Evolutionary conservation across 306 rosid species (phyloP).

Genomic region (Ammopiptanthus mongolicus): DNA sequence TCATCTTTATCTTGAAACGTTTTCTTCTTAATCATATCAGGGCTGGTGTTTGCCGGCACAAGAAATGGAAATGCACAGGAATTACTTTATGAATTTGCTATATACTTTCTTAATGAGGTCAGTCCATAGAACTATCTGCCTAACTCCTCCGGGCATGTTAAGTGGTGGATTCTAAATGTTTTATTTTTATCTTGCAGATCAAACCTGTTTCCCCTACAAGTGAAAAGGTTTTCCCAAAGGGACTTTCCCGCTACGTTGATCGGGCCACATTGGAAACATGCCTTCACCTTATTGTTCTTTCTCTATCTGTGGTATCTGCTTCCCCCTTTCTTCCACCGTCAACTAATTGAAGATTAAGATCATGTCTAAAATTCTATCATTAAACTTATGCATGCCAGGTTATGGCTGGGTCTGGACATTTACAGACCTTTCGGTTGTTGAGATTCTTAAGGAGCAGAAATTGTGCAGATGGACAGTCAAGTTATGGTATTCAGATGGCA

Average conservation of each 20-base stretch:
- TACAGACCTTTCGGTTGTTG: conserved; percentile 77
- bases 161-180: conserved; percentile 1
- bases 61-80: conserved; percentile 80
- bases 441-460: conserved; percentile 89
- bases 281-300: conserved; percentile 88
- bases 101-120: conserved; percentile 88
- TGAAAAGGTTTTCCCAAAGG: conserved; percentile 68
- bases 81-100: conserved; percentile 73
- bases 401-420: conserved; percentile 99
- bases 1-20: conserved; percentile 19
- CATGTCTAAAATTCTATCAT: conserved; percentile 13
- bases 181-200: conserved; percentile 44
- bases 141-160: conserved; percentile 16
- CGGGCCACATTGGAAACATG: conserved; percentile 89
- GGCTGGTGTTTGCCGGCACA: conserved; percentile 91
- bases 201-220: conserved; percentile 66
- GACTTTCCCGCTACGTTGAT: conserved; percentile 78
- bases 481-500: conserved; percentile 93
- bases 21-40: conserved; percentile 37
- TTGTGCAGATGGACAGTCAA: conserved; percentile 85
- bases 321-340: not conserved
- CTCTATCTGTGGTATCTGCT: conserved; percentile 78
- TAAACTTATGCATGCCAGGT: conserved; percentile 53
- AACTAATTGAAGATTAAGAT: conserved; percentile 5
- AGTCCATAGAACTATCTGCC: conserved; percentile 24